Evolutionary conservation across 116 monocot species (phyloP), one percentile per base, ranked within the genome.

Genomic region (Cymodocea nodosa): DNA sequence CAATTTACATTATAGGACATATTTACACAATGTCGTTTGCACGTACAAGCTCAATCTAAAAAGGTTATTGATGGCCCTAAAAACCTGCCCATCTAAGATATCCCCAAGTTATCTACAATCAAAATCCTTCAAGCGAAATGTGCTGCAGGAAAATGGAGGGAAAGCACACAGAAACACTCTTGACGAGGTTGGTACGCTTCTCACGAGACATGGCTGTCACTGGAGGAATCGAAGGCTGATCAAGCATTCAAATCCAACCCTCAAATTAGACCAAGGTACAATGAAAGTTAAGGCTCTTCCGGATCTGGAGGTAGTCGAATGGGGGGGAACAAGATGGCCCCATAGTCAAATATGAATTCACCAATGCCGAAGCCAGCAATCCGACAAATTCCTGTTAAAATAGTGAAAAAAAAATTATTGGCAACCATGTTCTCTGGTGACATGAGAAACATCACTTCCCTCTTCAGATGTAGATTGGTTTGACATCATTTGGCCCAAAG

Each of bases 401-500:
- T 17, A 54, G 20, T 54, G n/a, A 54, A 54, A 54, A 20, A 54
- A 20, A 54, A 17, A 17, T 4, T 20, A 20, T 18, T 54, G 20
- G 7, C 17, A 54, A 17, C n/a, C 6, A 17, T 54, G 54, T 18
- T 20, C 18, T 20, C 17, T 5, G 54, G 54, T n/a, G 17, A 20
- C 5, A 18, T 54, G 14, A 18, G 54, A 0, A n/a, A 54, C 20
- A 18, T n/a, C 54, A 18, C 22, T 7, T 24, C 44, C 44, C 44
- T 10, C 67, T 54, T 84, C 75, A 97, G 51, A 90, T 90, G 63
- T 97, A 97, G 52, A 90, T 85, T 25, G 87, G 80, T 62, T 97
- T 97, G 57, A 97, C 91, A 78, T 90, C 97, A 67, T 85, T 97
- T 15, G 81, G 80, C 30, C 88, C 87, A 44, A 97, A 97, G 52